Evolutionary conservation across 495 filamentous ascomycete genomes (phyloP).

Genomic region (Friedmanniomyces simplex): DNA sequence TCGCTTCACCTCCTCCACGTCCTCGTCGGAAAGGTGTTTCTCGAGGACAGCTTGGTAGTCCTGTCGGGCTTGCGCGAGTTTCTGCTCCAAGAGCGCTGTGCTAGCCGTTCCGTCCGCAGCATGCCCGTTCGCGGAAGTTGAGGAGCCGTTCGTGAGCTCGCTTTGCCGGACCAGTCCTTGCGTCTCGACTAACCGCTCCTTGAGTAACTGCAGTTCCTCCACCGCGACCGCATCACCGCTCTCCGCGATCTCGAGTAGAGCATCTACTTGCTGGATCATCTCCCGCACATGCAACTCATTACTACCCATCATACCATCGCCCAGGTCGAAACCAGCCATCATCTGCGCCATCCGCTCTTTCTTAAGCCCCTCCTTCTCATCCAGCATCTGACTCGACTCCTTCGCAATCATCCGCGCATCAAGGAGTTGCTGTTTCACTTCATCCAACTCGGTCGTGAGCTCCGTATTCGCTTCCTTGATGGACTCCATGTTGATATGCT

Average conservation of each 20-base stretch:
- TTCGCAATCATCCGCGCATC: conserved; percentile 92
- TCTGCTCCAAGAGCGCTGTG: conserved; percentile 61
- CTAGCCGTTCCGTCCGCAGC: conserved; percentile 44
- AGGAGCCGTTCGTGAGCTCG: conserved; percentile 62
- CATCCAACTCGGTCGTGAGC: conserved; percentile 81
- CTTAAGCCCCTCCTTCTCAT: conserved; percentile 98
- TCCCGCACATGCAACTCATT: conserved; percentile 77
- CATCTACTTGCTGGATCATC: conserved; percentile 70
- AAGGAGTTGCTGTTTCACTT: conserved; percentile 91
- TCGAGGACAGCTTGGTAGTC: conserved; percentile 75
- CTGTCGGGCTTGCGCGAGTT: conserved; percentile 58
- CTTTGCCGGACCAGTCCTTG: conserved; percentile 90
- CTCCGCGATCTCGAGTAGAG: conserved; percentile 62
- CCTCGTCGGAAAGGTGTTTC: conserved; percentile 65
- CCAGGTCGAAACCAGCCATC: conserved; percentile 97
- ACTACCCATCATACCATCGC: conserved; percentile 77
- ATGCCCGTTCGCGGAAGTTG: conserved; percentile 53
- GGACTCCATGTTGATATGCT: conserved; percentile 92
- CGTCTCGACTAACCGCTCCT: conserved; percentile 68
- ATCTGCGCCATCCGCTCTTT: conserved; percentile 99
- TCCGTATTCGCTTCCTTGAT: conserved; percentile 92
- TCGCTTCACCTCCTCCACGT: conserved; percentile 72
- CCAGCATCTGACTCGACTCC: conserved; percentile 74
- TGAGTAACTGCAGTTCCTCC: conserved; percentile 67
- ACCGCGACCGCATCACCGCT: conserved; percentile 69